These are phyloP conservation scores for Aquanectria penicillioides DNA, from an alignment of 2,329 filamentous ascomycete species.

Conservation along the genomic window DNA sequence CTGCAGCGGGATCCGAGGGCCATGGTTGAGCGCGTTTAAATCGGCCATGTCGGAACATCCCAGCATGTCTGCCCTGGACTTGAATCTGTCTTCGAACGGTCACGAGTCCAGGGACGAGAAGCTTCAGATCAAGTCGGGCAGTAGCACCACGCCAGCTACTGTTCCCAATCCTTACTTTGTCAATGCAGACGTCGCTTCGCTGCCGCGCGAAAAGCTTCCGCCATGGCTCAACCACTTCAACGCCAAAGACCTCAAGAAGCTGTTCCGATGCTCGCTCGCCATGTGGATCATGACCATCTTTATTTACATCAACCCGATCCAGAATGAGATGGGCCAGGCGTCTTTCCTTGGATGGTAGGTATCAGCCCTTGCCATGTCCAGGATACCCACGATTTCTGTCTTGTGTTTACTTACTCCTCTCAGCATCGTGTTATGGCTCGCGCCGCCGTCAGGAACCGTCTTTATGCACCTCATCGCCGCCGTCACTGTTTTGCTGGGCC, in stretches of 20 bases:
- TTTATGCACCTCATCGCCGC: slow-evolving; percentile 31
- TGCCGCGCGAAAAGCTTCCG: slow-evolving; percentile 10
- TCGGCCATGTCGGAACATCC: no score
- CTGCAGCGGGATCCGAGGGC: no score
- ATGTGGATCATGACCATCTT: slow-evolving; percentile 35
- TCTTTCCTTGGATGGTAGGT: slow-evolving; percentile 23
- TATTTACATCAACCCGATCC: slow-evolving; percentile 29
- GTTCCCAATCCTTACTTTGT: slow-evolving; percentile 6
- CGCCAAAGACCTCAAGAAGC: slow-evolving; percentile 33
- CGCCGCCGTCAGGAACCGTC: slow-evolving; percentile 34
- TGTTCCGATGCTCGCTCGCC: slow-evolving; percentile 34
- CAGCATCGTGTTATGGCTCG: slow-evolving; percentile 32
- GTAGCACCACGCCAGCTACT: no score
- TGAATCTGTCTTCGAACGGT: no score
- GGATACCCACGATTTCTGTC: no score
- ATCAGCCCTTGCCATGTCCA: not conserved
- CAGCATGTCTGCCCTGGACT: no score
- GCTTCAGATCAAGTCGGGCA: no score
- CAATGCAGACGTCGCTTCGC: not conserved
- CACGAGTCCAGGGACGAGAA: no score
- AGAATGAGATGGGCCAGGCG: slow-evolving; percentile 28
- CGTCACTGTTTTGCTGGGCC: slow-evolving; percentile 22
- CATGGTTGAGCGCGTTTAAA: no score
- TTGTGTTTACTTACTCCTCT: not conserved
- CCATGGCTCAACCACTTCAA: slow-evolving; percentile 36